phyloP scores from a whole-genome alignment of 2,329 filamentous ascomycete species.

The Aspergillus japonicus region DNA sequence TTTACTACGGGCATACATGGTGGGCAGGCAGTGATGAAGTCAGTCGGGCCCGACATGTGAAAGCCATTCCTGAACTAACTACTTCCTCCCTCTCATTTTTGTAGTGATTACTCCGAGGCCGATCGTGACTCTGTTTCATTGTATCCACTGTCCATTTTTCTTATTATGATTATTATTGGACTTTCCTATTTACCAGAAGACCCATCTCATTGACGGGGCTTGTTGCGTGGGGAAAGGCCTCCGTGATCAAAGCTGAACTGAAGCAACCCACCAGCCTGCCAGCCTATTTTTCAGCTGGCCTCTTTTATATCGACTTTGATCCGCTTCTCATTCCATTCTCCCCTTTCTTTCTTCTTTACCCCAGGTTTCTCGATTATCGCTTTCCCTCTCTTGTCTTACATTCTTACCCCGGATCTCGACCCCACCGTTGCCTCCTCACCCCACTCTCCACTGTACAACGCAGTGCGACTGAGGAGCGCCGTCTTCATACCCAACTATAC shows the following conservation, averaged over 20 bases:
- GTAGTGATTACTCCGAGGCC: conserved; percentile 1
- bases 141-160: not conserved
- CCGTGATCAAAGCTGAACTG: not conserved
- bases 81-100: not conserved
- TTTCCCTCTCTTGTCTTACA: not conserved
- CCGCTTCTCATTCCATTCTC: conserved; percentile 5
- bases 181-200: too few relatives aligned
- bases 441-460: not conserved
- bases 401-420: not conserved
- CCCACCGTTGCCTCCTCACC: not conserved
- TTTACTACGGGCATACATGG: not conserved
- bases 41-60: not conserved
- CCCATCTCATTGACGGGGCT: too few relatives aligned
- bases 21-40: not conserved
- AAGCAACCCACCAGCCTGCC: conserved; percentile 1
- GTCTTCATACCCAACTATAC: not conserved
- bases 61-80: not conserved
- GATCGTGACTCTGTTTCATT: not conserved
- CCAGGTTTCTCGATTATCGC: conserved; percentile 7
- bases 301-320: conserved; percentile 8
- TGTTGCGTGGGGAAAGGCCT: not conserved
- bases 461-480: not conserved
- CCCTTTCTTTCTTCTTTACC: conserved; percentile 8
- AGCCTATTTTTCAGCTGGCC: conserved; percentile 20
- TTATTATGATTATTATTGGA: too few relatives aligned